These are phyloP conservation scores for Ustulina deusta DNA, from an alignment of 2,329 filamentous ascomycete genomes.

Conservation along the genomic window DNA sequence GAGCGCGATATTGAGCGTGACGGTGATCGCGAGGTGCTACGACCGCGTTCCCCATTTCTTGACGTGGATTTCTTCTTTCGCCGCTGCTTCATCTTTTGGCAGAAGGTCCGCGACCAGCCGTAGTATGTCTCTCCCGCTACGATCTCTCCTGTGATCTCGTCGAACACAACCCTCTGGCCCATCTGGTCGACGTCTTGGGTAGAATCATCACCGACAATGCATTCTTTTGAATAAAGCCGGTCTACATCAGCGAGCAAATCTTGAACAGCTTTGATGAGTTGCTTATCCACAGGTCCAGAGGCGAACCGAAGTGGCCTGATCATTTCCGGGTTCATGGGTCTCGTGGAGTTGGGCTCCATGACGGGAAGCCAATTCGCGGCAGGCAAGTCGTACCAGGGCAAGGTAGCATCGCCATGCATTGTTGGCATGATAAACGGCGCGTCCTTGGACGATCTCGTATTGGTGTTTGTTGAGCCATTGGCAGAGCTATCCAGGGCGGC, in stretches of 20 bases:
- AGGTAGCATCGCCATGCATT: constrained; percentile 78
- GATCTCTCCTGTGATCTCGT: constrained; percentile 75
- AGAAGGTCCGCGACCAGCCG: constrained; percentile 86
- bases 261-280: constrained; percentile 76
- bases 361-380: constrained; percentile 84
- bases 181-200: constrained; percentile 78
- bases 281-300: constrained; percentile 74
- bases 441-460: constrained; percentile 62
- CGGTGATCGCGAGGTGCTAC: constrained; percentile 52
- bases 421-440: constrained; percentile 78
- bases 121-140: constrained; percentile 82
- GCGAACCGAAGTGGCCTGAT: constrained; percentile 79
- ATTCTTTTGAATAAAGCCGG: constrained; percentile 70
- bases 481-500: constrained; percentile 42
- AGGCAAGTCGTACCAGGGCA: constrained; percentile 84
- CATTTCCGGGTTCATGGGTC: constrained; percentile 77
- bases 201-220: constrained; percentile 58
- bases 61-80: constrained; percentile 51
- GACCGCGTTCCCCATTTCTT: constrained; percentile 43
- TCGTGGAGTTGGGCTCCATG: constrained; percentile 79
- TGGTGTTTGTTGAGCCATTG: constrained; percentile 39
- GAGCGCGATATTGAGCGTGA: constrained; percentile 49
- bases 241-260: constrained; percentile 76
- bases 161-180: constrained; percentile 74
- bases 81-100: constrained; percentile 79